Evolutionary conservation across 306 rosid species (phyloP).

Genomic region (Styphnolobium japonicum): DNA sequence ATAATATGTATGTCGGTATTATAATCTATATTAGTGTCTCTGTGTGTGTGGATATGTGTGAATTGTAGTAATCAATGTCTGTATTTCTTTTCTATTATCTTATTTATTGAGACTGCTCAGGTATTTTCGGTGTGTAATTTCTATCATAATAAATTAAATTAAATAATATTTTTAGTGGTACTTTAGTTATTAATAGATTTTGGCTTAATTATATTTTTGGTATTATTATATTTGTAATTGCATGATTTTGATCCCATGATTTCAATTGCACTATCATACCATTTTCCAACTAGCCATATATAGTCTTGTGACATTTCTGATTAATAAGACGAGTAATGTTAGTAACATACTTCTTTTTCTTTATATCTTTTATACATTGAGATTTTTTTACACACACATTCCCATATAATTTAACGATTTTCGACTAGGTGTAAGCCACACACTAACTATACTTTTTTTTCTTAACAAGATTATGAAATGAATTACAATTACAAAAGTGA

Average conservation of each 20-base stretch:
- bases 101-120: too few species aligned
- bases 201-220: not conserved
- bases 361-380: not conserved
- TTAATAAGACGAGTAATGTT: not conserved
- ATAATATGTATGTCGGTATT: too few species aligned
- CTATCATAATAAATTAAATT: not conserved
- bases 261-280: too few species aligned
- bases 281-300: not conserved
- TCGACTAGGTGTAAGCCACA: not conserved
- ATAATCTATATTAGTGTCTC: too few species aligned
- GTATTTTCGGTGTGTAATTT: not conserved
- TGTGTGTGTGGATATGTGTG: too few species aligned
- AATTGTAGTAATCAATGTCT: not conserved
- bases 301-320: not conserved
- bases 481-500: too few species aligned
- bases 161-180: not conserved
- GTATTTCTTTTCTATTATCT: too few species aligned
- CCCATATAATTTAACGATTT: not conserved
- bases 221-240: not conserved
- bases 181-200: not conserved
- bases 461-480: not conserved
- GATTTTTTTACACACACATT: not conserved
- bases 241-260: not conserved
- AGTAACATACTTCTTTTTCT: not conserved
- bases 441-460: too few species aligned